Evolutionary conservation across 441 rosid genomes (phyloP), one percentile per base, ranked within the genome.

Genomic region (Cnidoscolus chayamansa): DNA sequence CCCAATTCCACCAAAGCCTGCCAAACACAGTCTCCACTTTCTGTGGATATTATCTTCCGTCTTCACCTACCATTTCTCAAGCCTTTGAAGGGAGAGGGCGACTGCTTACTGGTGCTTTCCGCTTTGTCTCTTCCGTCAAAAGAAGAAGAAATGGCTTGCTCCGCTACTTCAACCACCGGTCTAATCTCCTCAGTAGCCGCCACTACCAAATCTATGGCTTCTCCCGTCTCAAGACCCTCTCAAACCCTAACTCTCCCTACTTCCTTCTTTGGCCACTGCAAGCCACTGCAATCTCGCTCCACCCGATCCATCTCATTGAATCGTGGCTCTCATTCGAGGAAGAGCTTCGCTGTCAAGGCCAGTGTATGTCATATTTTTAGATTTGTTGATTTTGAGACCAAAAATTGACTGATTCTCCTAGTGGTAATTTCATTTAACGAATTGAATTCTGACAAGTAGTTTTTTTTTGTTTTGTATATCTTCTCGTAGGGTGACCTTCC

Each of bases 401-500:
- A 7, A 12, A 7, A 50, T 51, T 11, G 1, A 6, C 31, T 48
- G 12, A 9, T 68, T 50, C 16, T 35, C 17, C n/a, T 67, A 1
- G 51, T 51, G 40, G 4, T 51, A n/a, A 32, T 43, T 63, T 10
- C 10, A 7, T 63, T 40, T 63, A 4, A 1, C 16, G 25, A 17
- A 63, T 9, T 3, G 5, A 32, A 48, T n/a, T 48, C 12, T 30
- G 55, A 35, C 48, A 60, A 59, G 45, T 48, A 17, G 48, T 6
- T 51, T 12, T 1, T 40, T 70, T 25, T 31, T 4, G 5, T 20
- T 48, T 37, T 30, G 5, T 9, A 37, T 58, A 6, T 54, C 16
- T 11, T 48, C 72, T 55, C 71, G 63, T 75, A 89, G 97, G 76
- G 86, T 71, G 97, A 86, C 16, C 79, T 81, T 76, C 97, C 98